Percentiles rank a stretch among this genome's conserved stretches.
phyloP scores from a whole-genome alignment of 2,329 filamentous ascomycete species.

The Trichoderma brevicompactum region DNA sequence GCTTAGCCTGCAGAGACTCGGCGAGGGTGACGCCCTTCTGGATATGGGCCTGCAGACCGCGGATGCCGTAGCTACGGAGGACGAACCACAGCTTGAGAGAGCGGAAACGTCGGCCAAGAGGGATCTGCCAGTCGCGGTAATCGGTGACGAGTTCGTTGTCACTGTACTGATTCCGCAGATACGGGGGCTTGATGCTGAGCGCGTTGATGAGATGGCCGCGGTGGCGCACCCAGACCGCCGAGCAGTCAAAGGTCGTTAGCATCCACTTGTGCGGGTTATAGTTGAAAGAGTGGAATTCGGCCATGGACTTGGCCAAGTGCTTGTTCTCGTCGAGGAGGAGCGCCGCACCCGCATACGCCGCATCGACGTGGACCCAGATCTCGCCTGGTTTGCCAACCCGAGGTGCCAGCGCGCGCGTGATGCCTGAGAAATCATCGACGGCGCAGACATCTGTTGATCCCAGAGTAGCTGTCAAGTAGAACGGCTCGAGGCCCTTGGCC shows the following conservation, averaged over 20 bases:
- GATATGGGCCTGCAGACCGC: conserved; percentile 75
- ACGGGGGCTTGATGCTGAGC: conserved; percentile 77
- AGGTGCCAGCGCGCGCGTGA: conserved; percentile 56
- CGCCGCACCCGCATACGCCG: conserved; percentile 87
- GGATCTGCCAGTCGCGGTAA: conserved; percentile 97
- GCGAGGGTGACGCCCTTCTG: conserved; percentile 69
- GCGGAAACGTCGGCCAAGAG: conserved; percentile 85
- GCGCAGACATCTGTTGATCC: conserved; percentile 90
- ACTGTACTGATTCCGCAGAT: conserved; percentile 79
- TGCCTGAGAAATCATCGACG: conserved; percentile 76
- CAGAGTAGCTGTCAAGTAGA: conserved; percentile 81
- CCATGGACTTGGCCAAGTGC: conserved; percentile 64
- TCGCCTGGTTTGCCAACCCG: conserved; percentile 46
- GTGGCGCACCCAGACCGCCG: conserved; percentile 77
- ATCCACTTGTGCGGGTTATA: conserved; percentile 99
- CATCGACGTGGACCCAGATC: conserved; percentile 93
- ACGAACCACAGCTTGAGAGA: conserved; percentile 96
- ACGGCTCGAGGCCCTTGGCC: conserved; percentile 75
- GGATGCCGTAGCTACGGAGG: conserved; percentile 77
- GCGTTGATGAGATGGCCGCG: conserved; percentile 78
- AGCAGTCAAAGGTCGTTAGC: conserved; percentile 88
- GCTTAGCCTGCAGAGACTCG: conserved; percentile 67
- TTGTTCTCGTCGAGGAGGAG: conserved; percentile 83
- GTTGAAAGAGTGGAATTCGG: conserved; percentile 83
- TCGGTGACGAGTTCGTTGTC: conserved; percentile 87